These are phyloP conservation scores for Podila verticillata DNA, from an alignment of 192 early-diverging fungal genomes.

Conservation along the genomic window DNA sequence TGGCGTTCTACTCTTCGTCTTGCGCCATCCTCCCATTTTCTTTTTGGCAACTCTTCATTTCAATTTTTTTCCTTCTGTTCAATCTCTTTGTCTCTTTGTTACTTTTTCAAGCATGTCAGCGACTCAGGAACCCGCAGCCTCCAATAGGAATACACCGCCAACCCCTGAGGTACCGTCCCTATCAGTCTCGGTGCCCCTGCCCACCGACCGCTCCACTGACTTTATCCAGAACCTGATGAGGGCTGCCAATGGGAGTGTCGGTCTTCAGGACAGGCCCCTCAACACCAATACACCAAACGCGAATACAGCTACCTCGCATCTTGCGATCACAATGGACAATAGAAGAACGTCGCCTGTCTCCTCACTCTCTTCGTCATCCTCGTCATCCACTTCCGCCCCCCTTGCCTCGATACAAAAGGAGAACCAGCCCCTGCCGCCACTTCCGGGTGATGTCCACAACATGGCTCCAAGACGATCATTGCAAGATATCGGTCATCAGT, in stretches of 20 bases:
- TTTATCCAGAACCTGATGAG: slow-evolving; percentile 14
- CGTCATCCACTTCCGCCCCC: neutral
- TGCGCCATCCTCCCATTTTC: no score
- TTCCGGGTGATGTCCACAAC: neutral
- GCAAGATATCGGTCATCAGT: neutral
- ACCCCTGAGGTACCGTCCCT: neutral
- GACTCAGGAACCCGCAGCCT: neutral
- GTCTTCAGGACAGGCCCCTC: neutral
- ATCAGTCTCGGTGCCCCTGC: slow-evolving; percentile 2
- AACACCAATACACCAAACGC: neutral
- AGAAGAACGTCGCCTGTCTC: neutral
- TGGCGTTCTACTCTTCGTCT: no score
- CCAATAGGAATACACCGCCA: neutral
- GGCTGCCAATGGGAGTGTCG: slow-evolving; percentile 8
- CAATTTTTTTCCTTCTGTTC: no score
- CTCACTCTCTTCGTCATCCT: neutral
- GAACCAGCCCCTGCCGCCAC: neutral
- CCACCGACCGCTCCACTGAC: slow-evolving; percentile 17
- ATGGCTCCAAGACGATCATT: neutral
- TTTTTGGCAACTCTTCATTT: no score
- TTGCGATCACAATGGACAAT: neutral
- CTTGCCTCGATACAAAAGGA: neutral
- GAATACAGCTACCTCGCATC: neutral
- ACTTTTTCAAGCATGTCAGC: no score
- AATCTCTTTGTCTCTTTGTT: no score